Evolutionary conservation across 2,329 filamentous ascomycete species (phyloP), one percentile per base, ranked within the genome.

Genomic region (Trichoderma koningiopsis): DNA sequence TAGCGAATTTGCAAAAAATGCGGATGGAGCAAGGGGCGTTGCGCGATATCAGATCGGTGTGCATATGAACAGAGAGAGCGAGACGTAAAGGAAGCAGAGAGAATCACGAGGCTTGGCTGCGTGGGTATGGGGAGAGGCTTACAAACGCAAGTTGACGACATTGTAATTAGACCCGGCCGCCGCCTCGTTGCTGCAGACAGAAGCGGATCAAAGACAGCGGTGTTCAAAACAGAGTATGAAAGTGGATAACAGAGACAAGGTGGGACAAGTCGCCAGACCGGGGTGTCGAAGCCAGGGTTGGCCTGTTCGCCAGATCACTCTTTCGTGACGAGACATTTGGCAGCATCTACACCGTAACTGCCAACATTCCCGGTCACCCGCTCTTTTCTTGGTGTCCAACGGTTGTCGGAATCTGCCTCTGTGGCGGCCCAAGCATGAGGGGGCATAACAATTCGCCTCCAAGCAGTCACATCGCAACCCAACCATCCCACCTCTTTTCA

Each of bases 291-390:
- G 47, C 47, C 27, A 29, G 58, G 58, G 40, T 61, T 61, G 58
- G n/a, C 58, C 31, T 49, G 47, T 61, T 27, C 43, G 58, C 58
- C 58, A 61, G 19, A 61, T 61, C 58, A 61, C 58, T 19, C 58
- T 47, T 22, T 24, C 47, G 47, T 49, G 11, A 49, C 47, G 47
- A 22, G 22, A 10, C 47, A 49, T 49, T 61, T 61, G 58, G 43
- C 31, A 33, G 27, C 58, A 49, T 61, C 37, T 61, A 61, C 58
- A 61, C 58, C 40, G 58, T 61, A 61, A 61, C 58, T 61, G 8
- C 24, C 16, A 16, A 13, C 47, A 22, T 57, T 57, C 55, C 10
- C 16, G 40, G 40, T 43, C 47, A 49, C 47, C n/a, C 47, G 47
- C 47, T 24, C 47, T 49, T 22, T 49, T 24, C 4, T 22, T 49